Conservation (phyloP, 352 stramenopile species). For the Phytophthora boehmeriae region DNA sequence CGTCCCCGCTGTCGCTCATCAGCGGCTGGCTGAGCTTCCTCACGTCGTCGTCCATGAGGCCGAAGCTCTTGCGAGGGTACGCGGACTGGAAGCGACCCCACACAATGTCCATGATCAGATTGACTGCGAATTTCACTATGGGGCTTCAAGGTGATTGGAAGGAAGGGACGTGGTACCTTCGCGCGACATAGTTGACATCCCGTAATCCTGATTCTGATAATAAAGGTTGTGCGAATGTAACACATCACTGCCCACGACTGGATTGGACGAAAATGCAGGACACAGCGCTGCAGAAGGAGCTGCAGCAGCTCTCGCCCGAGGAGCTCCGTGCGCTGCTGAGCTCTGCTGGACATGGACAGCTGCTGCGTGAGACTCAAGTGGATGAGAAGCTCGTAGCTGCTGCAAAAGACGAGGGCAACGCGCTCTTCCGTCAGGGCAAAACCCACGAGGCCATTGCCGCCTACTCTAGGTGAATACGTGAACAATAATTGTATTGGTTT, state of each 20-base stretch:
- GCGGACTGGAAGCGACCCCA: slow-evolving; percentile 31
- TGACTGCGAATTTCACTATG: slow-evolving; percentile 6
- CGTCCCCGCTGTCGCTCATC: slow-evolving; percentile 34
- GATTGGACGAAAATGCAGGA: slow-evolving; percentile 19
- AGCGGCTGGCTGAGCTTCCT: slow-evolving; percentile 41
- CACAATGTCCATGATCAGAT: slow-evolving; percentile 26
- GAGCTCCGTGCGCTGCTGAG: slow-evolving; percentile 37
- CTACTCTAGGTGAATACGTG: slow-evolving; percentile 46
- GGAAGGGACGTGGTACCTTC: slow-evolving; percentile 16
- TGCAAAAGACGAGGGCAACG: slow-evolving; percentile 62
- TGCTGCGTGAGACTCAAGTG: slow-evolving; percentile 25
- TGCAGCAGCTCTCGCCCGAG: slow-evolving; percentile 42
- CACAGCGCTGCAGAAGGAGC: slow-evolving; percentile 19
- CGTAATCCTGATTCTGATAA: slow-evolving; percentile 10
- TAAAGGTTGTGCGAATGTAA: too few species aligned
- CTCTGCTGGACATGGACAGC: slow-evolving; percentile 35
- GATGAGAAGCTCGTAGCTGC: slow-evolving; percentile 37
- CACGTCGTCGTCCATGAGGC: slow-evolving; percentile 42
- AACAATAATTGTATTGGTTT: background rate
- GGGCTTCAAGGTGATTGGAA: slow-evolving; percentile 15
- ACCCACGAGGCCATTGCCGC: slow-evolving; percentile 43
- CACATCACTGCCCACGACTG: too few species aligned
- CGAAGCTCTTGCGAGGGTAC: slow-evolving; percentile 21
- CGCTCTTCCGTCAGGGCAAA: slow-evolving; percentile 44
- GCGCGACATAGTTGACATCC: slow-evolving; percentile 9